Conservation (phyloP, 164 flowering plant genomes). For the Akebia trifoliata region DNA sequence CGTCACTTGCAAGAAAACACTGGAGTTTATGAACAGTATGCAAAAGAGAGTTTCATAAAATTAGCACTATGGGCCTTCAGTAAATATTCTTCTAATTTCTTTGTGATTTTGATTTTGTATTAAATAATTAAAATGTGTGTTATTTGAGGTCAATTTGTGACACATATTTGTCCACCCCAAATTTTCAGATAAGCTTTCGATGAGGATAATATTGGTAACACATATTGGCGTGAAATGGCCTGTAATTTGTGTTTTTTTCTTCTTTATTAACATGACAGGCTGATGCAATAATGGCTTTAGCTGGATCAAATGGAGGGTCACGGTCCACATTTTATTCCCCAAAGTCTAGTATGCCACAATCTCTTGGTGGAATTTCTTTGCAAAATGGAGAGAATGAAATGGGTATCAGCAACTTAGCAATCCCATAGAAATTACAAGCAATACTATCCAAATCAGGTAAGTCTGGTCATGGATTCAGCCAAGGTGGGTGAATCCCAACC, state of each 20-base stretch:
- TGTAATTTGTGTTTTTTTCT: background rate
- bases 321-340: conserved; percentile 66
- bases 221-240: background rate
- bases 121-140: too few species aligned
- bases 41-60: too few species aligned
- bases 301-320: conserved; percentile 79
- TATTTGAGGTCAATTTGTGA: too few species aligned
- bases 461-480: conserved; percentile 29
- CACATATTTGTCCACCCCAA: too few species aligned
- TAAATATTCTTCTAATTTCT: too few species aligned
- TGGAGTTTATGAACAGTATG: too few species aligned
- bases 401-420: conserved; percentile 19
- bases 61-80: too few species aligned
- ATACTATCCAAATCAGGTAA: conserved; percentile 26
- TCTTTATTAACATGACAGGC: conserved; percentile 46
- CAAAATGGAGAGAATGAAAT: conserved; percentile 39
- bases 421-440: conserved; percentile 32
- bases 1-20: too few species aligned
- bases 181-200: too few species aligned
- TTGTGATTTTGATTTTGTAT: too few species aligned
- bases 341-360: conserved; percentile 29
- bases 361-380: too few species aligned
- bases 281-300: conserved; percentile 79
- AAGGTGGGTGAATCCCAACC: conserved; percentile 26
- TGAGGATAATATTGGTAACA: too few species aligned